Percentiles rank a stretch among this genome's conserved stretches.
These are phyloP conservation scores for Tetrapisispora iriomotensis DNA, from an alignment of 805 yeast species.

Conservation along the genomic window DNA sequence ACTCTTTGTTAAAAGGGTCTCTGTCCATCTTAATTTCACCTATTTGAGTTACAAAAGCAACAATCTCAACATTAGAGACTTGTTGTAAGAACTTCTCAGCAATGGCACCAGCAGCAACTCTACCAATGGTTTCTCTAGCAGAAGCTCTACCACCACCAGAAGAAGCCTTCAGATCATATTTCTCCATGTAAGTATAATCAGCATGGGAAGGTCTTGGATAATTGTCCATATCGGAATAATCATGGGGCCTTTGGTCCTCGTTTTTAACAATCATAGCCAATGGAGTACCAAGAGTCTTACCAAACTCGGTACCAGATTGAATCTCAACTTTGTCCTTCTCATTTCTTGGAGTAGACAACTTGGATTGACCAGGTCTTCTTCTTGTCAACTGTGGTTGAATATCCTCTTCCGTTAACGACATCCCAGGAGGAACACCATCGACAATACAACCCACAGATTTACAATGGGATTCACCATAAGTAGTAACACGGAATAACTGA, in stretches of 20 bases:
- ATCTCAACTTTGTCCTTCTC: slow-evolving; percentile 89
- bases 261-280: slow-evolving; percentile 87
- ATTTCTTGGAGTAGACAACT: slow-evolving; percentile 87
- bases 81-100: slow-evolving; percentile 83
- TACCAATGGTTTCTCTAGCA: slow-evolving; percentile 96
- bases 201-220: slow-evolving; percentile 98
- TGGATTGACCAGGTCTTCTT: slow-evolving; percentile 96
- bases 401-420: slow-evolving; percentile 74
- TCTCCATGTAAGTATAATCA: slow-evolving; percentile 82
- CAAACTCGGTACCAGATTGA: slow-evolving; percentile 90
- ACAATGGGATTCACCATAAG: slow-evolving; percentile 98
- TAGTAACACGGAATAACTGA: slow-evolving; percentile 59
- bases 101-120: slow-evolving; percentile 98
- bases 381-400: slow-evolving; percentile 93
- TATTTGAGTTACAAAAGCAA: slow-evolving; percentile 92
- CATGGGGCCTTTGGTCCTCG: slow-evolving; percentile 95
- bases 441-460: slow-evolving; percentile 96
- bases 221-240: slow-evolving; percentile 87
- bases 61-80: slow-evolving; percentile 80
- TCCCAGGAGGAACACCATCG: slow-evolving; percentile 96
- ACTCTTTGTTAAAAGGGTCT: slow-evolving; percentile 53
- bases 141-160: slow-evolving; percentile 97
- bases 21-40: slow-evolving; percentile 74
- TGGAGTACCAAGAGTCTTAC: slow-evolving; percentile 88
- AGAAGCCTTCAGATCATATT: slow-evolving; percentile 87